These are phyloP conservation scores for Fraxinus cuspidata DNA, from an alignment of 257 asterid genomes.

Conservation along the genomic window DNA sequence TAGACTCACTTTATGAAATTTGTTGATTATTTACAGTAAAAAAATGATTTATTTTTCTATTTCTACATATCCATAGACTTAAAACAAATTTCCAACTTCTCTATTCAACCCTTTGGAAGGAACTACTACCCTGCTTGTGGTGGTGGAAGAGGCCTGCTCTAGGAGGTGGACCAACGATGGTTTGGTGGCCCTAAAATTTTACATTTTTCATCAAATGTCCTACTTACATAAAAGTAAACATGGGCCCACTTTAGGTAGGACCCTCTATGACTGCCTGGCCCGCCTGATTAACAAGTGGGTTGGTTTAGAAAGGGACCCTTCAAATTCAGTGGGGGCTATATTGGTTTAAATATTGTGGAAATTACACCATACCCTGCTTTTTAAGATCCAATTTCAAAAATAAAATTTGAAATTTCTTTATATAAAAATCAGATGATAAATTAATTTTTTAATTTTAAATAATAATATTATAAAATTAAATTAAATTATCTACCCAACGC, in stretches of 20 bases:
- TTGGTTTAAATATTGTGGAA: neutral
- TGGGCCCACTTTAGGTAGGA: neutral
- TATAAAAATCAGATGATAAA: too few species aligned
- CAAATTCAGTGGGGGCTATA: neutral
- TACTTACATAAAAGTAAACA: neutral
- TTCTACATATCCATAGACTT: too few species aligned
- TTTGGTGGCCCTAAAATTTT: constrained; percentile 1
- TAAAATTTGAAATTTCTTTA: too few species aligned
- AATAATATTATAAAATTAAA: too few species aligned
- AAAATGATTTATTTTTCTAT: too few species aligned
- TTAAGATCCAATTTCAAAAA: too few species aligned
- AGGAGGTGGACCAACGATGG: neutral
- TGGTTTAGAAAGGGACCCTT: neutral
- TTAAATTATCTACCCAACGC: too few species aligned
- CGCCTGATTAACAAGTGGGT: neutral
- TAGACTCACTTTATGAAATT: too few species aligned
- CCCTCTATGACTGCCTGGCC: neutral
- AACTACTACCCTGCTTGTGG: neutral
- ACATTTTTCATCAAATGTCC: neutral
- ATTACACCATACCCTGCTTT: too few species aligned
- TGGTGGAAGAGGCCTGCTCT: neutral
- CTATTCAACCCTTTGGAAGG: neutral
- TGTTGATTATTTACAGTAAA: too few species aligned
- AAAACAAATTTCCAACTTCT: too few species aligned
- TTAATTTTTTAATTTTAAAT: too few species aligned